Conservation (phyloP, 2,329 filamentous ascomycete species). For the Fusarium chuoi region DNA sequence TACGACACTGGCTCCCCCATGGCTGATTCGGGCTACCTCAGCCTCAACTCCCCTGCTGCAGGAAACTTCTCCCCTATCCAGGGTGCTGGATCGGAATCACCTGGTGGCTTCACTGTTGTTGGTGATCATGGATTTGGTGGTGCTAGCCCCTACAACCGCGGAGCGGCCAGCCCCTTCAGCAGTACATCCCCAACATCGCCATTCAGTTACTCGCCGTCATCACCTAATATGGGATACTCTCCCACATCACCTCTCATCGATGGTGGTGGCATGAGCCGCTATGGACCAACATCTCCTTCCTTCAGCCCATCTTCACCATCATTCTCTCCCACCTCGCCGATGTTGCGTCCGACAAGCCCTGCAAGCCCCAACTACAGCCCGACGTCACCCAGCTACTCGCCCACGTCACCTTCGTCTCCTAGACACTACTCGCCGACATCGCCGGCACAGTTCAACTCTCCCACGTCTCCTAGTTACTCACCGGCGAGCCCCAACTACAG, state of each 20-base stretch:
- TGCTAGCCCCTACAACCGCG: constrained; percentile 72
- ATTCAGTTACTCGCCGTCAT: constrained; percentile 79
- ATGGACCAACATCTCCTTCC: constrained; percentile 65
- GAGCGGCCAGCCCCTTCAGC: constrained; percentile 79
- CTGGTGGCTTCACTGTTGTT: constrained; percentile 71
- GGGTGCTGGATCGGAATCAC: constrained; percentile 76
- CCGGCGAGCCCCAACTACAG: constrained; percentile 78
- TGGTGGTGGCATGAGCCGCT: constrained; percentile 60
- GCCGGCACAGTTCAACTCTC: constrained; percentile 77
- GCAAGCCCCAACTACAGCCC: constrained; percentile 72
- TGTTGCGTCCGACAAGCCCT: constrained; percentile 64
- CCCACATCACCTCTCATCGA: constrained; percentile 77
- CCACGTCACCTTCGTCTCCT: constrained; percentile 67
- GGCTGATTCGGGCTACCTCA: constrained; percentile 74
- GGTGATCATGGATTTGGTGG: constrained; percentile 60
- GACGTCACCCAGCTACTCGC: constrained; percentile 73
- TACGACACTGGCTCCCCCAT: constrained; percentile 91
- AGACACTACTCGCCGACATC: constrained; percentile 75
- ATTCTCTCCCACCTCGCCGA: constrained; percentile 71
- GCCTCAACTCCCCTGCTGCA: constrained; percentile 70
- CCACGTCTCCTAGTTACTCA: constrained; percentile 78
- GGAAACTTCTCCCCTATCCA: constrained; percentile 83
- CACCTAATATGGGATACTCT: constrained; percentile 77
- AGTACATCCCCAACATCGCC: constrained; percentile 75
- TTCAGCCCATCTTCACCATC: constrained; percentile 73